Evolutionary conservation across 176 grass and related monocot genomes (phyloP).

Genomic region (Urochloa ruziziensis): DNA sequence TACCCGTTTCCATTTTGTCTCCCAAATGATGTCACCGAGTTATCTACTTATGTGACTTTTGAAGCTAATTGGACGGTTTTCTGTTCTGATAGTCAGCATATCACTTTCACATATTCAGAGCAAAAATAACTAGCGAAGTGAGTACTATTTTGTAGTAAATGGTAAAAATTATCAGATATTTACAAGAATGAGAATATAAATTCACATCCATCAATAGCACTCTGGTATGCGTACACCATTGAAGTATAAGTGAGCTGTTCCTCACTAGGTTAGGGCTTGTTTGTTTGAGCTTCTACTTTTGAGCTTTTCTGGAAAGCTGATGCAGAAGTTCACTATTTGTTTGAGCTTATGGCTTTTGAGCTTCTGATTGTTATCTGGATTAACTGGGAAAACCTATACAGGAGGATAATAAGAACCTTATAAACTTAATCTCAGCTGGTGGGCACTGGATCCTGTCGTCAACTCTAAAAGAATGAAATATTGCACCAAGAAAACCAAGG

Average conservation of each 20-base stretch:
- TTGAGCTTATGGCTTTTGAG: no score
- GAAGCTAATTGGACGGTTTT: background rate
- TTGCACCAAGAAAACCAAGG: background rate
- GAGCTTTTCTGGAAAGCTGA: no score
- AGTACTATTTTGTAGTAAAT: background rate
- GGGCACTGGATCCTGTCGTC: background rate
- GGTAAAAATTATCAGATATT: background rate
- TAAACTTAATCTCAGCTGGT: background rate
- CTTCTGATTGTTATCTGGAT: background rate
- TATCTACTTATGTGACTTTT: slow-evolving; percentile 10
- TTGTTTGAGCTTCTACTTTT: no score
- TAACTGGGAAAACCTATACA: background rate
- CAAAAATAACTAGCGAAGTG: background rate
- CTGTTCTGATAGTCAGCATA: background rate
- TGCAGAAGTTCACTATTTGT: no score
- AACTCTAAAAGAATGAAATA: background rate
- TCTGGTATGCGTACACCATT: no score
- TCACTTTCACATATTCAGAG: background rate
- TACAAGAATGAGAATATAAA: background rate
- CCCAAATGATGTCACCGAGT: background rate
- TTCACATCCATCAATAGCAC: background rate
- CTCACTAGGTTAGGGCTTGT: no score
- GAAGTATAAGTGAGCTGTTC: no score
- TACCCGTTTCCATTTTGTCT: background rate
- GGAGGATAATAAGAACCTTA: background rate